These are phyloP conservation scores for Paramecium primaurelia DNA, from an alignment of 73 alveolate genomes.

Conservation along the genomic window DNA sequence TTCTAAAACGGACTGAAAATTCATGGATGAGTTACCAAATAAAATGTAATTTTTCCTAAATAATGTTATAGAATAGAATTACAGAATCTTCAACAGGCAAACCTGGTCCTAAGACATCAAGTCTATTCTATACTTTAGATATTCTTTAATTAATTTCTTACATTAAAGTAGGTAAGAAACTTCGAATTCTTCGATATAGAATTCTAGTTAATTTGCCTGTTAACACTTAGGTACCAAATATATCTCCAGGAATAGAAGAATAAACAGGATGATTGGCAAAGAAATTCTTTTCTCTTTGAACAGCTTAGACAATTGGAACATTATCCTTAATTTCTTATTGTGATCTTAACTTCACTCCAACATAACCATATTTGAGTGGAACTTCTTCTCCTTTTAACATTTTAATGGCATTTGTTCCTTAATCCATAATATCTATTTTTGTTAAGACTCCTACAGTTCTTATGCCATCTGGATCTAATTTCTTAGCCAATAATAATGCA, in stretches of 20 bases:
- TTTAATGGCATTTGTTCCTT: constrained; percentile 74
- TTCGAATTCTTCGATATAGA: constrained; percentile 62
- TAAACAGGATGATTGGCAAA: constrained; percentile 79
- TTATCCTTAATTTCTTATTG: constrained; percentile 76
- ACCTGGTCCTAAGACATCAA: constrained; percentile 62
- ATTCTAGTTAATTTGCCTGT: constrained; percentile 65
- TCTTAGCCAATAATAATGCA: constrained; percentile 73
- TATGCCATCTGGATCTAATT: constrained; percentile 67
- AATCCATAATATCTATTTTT: constrained; percentile 75
- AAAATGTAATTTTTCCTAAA: constrained; percentile 75
- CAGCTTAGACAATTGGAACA: constrained; percentile 68
- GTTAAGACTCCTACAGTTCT: constrained; percentile 84
- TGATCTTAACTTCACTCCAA: constrained; percentile 79
- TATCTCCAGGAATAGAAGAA: constrained; percentile 65
- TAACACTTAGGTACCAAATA: constrained; percentile 69
- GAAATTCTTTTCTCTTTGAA: constrained; percentile 65
- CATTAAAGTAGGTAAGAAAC: constrained; percentile 59
- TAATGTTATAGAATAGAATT: background rate
- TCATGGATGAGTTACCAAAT: constrained; percentile 83
- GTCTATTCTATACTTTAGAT: constrained; percentile 51
- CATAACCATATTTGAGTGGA: constrained; percentile 78
- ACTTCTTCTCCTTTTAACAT: constrained; percentile 77
- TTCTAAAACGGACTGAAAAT: constrained; percentile 69
- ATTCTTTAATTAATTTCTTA: constrained; percentile 71
- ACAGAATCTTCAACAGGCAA: constrained; percentile 72